Evolutionary conservation across 176 grass and related monocot genomes (phyloP), one percentile per base, ranked within the genome.

Genomic region (sorghum (Sorghum bicolor)): DNA sequence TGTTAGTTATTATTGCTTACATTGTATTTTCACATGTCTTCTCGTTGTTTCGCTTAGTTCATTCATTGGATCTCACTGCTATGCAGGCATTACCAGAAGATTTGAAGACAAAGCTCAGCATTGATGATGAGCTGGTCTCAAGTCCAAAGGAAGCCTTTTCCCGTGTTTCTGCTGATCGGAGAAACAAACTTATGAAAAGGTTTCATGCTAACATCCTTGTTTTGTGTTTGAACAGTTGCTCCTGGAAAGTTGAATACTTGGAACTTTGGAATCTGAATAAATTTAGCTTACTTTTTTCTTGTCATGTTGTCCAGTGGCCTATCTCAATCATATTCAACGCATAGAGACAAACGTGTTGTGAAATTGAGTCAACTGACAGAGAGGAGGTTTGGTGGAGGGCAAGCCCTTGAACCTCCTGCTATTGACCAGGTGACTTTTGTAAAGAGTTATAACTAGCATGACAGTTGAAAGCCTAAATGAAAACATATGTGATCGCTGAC

Each of bases 91-190:
- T 98, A 82, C 95, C 95, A 86, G 95, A 98, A 69, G 95, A 98
- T 93, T 83, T 98, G 72, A 98, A 89, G 83, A 95, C 91, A 75
- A 94, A 95, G 64, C 88, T 98, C 55, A 95, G 92, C 45, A 93
- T 98, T 88, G 95, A 95, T 55, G 92, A 98, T 88, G 95, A 98
- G 80, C 45, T 90, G 32, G 86, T 88, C 72, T 91, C 88, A 60
- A 98, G 92, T 86, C 95, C 92, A 75, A 98, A 90, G 76, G 92
- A 98, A 66, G 95, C 95, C 14, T 88, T 98, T 83, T 95, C 91
- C 5, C 88, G 91, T 67, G 89, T 81, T 58, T 95, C 92, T 48
- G 95, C 95, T 84, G 92, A 94, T 77, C 87, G 71, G 91, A 94
- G 90, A 88, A 98, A 91, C 85, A 89, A 93, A 70, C 78, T 80